Conservation (phyloP, 75 land plant species). For the Picea glauca region DNA sequence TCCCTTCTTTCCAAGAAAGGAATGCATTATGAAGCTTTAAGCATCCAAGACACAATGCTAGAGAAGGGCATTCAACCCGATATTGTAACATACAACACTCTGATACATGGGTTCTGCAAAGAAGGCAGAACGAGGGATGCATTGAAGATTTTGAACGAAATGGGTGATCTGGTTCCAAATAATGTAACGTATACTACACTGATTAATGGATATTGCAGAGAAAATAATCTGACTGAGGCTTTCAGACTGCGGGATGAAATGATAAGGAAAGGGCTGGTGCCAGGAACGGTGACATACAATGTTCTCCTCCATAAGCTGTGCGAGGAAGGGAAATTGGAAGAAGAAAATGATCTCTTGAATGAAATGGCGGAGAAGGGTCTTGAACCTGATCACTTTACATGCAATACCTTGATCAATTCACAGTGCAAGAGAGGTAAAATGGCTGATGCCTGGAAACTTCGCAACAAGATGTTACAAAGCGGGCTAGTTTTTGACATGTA, state of each 20-base stretch:
- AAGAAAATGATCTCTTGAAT: slow-evolving; percentile 49
- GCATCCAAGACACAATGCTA: slow-evolving; percentile 50
- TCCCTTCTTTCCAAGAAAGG: slow-evolving; percentile 50
- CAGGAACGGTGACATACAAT: slow-evolving; percentile 60
- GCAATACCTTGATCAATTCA: slow-evolving; percentile 67
- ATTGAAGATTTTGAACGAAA: slow-evolving; percentile 41
- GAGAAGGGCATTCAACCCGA: slow-evolving; percentile 49
- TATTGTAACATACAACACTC: slow-evolving; percentile 59
- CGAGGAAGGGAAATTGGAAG: slow-evolving; percentile 51
- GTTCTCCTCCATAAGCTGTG: slow-evolving; percentile 47
- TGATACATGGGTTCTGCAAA: slow-evolving; percentile 56
- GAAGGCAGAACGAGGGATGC: slow-evolving; percentile 72
- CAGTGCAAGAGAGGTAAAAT: slow-evolving; percentile 63
- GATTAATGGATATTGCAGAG: slow-evolving; percentile 64
- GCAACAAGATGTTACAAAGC: slow-evolving; percentile 49
- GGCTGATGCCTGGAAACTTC: slow-evolving; percentile 47
- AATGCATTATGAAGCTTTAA: slow-evolving; percentile 61
- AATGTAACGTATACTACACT: slow-evolving; percentile 61
- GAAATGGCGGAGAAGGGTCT: slow-evolving; percentile 57
- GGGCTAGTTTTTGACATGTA: slow-evolving; percentile 40
- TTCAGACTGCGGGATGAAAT: slow-evolving; percentile 38
- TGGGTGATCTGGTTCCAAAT: slow-evolving; percentile 44
- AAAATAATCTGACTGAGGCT: slow-evolving; percentile 46
- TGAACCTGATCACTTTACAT: slow-evolving; percentile 61
- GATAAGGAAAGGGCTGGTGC: slow-evolving; percentile 45